These are phyloP conservation scores for Aspergillus flavus DNA, from an alignment of 2,329 filamentous ascomycete species.

Conservation along the genomic window DNA sequence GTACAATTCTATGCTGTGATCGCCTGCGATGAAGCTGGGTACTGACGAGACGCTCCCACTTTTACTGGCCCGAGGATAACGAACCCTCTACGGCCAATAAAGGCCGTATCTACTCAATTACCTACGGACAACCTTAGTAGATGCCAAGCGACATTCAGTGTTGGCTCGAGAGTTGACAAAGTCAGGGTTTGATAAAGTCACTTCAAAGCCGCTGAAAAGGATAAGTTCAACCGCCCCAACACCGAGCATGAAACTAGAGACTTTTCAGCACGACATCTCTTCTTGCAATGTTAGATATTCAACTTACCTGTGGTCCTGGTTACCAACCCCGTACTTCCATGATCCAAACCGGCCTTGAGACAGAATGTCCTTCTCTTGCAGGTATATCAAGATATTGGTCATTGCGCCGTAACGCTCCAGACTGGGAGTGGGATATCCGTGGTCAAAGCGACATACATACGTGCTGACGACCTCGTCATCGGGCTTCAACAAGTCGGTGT, in stretches of 20 bases:
- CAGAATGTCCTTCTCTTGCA: not conserved
- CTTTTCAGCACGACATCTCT: not conserved
- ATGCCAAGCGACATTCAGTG: not conserved
- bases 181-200: not conserved
- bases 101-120: not conserved
- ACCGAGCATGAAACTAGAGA: not conserved
- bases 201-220: not conserved
- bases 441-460: not conserved
- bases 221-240: not conserved
- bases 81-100: not conserved
- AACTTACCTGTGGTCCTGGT: not conserved
- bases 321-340: not conserved
- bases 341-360: not conserved
- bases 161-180: not conserved
- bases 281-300: not conserved
- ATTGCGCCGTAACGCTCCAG: not conserved
- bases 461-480: not conserved
- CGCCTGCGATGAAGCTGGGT: not conserved
- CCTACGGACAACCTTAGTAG: not conserved
- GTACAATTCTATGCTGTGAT: not conserved
- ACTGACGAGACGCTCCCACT: not conserved
- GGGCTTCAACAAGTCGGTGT: not conserved
- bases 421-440: too few relatives aligned
- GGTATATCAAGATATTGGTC: not conserved
- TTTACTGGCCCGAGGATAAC: not conserved